Percentiles rank a stretch among this genome's conserved stretches.
These are phyloP conservation scores for Suhomyces sp. DNA, from an alignment of 805 yeast genomes.

Conservation along the genomic window DNA sequence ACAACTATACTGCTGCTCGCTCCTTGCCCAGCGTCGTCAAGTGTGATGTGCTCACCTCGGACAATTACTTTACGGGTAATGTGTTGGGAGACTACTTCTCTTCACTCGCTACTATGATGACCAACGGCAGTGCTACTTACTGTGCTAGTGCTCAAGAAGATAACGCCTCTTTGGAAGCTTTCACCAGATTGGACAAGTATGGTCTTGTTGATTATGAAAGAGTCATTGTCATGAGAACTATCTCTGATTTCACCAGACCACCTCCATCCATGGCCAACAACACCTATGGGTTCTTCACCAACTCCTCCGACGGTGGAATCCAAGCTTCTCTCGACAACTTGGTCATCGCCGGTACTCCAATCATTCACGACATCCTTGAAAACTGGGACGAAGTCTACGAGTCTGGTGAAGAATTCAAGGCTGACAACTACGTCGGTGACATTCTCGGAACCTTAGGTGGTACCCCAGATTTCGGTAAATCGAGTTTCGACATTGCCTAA, in stretches of 20 bases:
- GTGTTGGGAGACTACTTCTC: slow-evolving; percentile 49
- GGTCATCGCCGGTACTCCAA: slow-evolving; percentile 51
- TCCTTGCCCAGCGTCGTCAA: slow-evolving; percentile 44
- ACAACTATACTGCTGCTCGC: slow-evolving; percentile 48
- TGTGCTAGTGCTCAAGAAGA: slow-evolving; percentile 68
- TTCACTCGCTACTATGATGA: slow-evolving; percentile 45
- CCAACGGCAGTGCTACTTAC: slow-evolving; percentile 59
- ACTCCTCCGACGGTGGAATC: slow-evolving; percentile 51
- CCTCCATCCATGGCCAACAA: slow-evolving; percentile 43
- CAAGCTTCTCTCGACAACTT: slow-evolving; percentile 49
- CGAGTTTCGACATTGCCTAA: slow-evolving; percentile 22
- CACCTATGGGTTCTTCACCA: slow-evolving; percentile 50
- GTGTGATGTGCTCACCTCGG: slow-evolving; percentile 62
- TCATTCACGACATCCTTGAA: slow-evolving; percentile 48
- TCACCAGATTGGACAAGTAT: slow-evolving; percentile 50
- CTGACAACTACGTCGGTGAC: slow-evolving; percentile 61
- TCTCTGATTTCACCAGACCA: slow-evolving; percentile 56
- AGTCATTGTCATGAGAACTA: slow-evolving; percentile 58
- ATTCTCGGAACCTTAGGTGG: slow-evolving; percentile 54
- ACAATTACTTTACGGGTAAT: slow-evolving; percentile 57
- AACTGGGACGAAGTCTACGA: slow-evolving; percentile 45
- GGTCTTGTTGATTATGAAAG: slow-evolving; percentile 58
- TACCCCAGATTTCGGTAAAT: slow-evolving; percentile 37
- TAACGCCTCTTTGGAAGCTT: slow-evolving; percentile 59
- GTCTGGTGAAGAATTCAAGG: slow-evolving; percentile 30